Conservation (phyloP, 1,284 basidiomycete genomes). For the Ustilago trichophora region DNA sequence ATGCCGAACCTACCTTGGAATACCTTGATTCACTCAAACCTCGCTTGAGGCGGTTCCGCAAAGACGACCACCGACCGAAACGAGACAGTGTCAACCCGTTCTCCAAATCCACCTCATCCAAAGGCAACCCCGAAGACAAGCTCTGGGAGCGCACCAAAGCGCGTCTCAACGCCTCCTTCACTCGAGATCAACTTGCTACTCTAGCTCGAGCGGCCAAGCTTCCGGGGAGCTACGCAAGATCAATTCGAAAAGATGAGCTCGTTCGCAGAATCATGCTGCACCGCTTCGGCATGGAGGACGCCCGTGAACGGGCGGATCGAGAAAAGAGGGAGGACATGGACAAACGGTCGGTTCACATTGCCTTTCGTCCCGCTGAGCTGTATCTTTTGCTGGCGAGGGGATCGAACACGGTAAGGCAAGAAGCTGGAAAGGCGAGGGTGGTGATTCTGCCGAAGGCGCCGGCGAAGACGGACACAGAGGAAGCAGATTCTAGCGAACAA, state of each 20-base stretch:
- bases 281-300: constrained; percentile 42
- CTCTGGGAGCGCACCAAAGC: constrained; percentile 33
- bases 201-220: constrained; percentile 26
- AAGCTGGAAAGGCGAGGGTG: constrained; percentile 26
- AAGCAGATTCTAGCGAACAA: not conserved
- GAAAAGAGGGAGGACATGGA: constrained; percentile 25
- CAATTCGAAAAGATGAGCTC: constrained; percentile 26
- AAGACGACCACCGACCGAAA: not conserved
- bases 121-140: constrained; percentile 24
- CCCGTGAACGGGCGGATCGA: constrained; percentile 20
- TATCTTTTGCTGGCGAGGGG: constrained; percentile 33
- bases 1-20: constrained; percentile 35
- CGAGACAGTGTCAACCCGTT: constrained; percentile 17
- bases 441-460: constrained; percentile 21
- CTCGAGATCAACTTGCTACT: constrained; percentile 29
- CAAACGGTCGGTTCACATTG: constrained; percentile 17
- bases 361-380: constrained; percentile 34
- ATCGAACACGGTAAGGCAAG: constrained; percentile 18
- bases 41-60: not conserved
- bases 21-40: constrained; percentile 48
- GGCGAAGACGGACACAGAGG: constrained; percentile 1
- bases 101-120: constrained; percentile 9
- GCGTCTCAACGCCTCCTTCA: constrained; percentile 38
- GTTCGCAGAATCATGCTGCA: constrained; percentile 41
- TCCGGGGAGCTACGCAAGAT: constrained; percentile 23